Conservation (phyloP, 164 flowering plant species). For the Cinnamomum chago region DNA sequence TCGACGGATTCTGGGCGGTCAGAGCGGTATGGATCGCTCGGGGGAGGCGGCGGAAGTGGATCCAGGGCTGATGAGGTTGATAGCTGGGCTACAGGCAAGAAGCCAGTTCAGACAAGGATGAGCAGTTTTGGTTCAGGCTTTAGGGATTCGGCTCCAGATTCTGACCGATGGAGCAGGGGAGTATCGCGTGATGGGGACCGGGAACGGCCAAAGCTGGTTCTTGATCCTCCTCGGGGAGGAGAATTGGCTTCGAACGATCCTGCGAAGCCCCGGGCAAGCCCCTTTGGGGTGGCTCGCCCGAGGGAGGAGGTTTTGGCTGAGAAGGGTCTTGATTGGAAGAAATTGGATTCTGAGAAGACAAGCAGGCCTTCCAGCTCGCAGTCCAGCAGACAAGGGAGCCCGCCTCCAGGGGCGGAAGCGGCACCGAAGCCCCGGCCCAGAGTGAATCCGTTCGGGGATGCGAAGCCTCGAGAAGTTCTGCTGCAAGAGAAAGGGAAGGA, state of each 20-base stretch:
- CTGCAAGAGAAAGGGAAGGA: constrained; percentile 71
- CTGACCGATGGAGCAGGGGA: constrained; percentile 49
- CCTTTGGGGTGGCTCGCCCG: constrained; percentile 88
- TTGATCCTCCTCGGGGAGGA: constrained; percentile 39
- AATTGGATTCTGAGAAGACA: constrained; percentile 57
- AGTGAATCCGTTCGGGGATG: constrained; percentile 95
- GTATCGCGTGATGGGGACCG: constrained; percentile 22
- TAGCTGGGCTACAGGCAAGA: constrained; percentile 66
- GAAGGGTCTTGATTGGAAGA: constrained; percentile 90
- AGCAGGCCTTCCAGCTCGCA: constrained; percentile 80
- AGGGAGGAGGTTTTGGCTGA: constrained; percentile 87
- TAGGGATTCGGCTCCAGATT: constrained; percentile 25
- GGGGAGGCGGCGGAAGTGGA: constrained; percentile 34
- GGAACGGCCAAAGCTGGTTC: constrained; percentile 49
- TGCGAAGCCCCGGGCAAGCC: constrained; percentile 45
- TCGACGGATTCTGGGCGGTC: constrained; percentile 35
- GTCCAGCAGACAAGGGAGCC: constrained; percentile 57
- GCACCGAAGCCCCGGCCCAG: constrained; percentile 51
- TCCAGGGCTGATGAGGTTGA: constrained; percentile 82
- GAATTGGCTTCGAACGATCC: constrained; percentile 25
- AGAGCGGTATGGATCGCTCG: constrained; percentile 44
- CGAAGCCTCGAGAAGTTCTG: constrained; percentile 82
- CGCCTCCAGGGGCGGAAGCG: constrained; percentile 24
- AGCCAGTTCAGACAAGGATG: constrained; percentile 34
- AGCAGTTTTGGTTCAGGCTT: constrained; percentile 28